Evolutionary conservation across 148 eudicot species (phyloP).

Genomic region (Hydrangea macrophylla): DNA sequence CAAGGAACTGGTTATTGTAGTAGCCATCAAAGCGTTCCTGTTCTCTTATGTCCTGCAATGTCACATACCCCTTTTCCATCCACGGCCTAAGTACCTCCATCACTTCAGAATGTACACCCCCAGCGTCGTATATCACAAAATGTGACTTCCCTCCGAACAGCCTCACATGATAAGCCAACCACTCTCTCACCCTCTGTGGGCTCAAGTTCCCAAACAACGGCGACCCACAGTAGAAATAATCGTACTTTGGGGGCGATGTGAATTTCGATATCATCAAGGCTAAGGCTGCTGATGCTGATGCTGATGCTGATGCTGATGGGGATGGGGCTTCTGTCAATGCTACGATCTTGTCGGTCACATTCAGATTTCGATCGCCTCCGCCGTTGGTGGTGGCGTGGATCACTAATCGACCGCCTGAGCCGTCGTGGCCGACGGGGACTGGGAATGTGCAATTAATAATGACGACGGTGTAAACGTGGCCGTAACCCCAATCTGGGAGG

Average conservation of each 20-base stretch:
- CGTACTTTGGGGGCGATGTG: conserved; percentile 47
- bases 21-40: conserved; percentile 79
- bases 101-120: conserved; percentile 56
- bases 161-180: conserved; percentile 69
- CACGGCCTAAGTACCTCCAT: conserved; percentile 60
- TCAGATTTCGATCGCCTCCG: conserved; percentile 27
- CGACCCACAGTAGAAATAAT: conserved; percentile 72
- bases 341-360: conserved; percentile 35
- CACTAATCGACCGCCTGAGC: conserved; percentile 39
- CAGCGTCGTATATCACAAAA: conserved; percentile 75
- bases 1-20: conserved; percentile 69
- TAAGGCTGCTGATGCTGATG: no score
- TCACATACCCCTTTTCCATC: conserved; percentile 70
- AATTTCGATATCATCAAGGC: conserved; percentile 11
- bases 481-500: conserved; percentile 87
- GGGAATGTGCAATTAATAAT: conserved; percentile 78
- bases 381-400: conserved; percentile 48
- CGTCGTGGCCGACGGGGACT: conserved; percentile 19
- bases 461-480: conserved; percentile 69
- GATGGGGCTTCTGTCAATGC: conserved; percentile 52
- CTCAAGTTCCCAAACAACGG: conserved; percentile 56
- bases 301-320: no score
- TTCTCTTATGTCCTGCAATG: conserved; percentile 56
- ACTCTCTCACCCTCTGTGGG: conserved; percentile 70
- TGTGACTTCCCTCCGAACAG: conserved; percentile 60